These are phyloP conservation scores for Neonectria hederae DNA, from an alignment of 2,329 filamentous ascomycete genomes.

Conservation along the genomic window DNA sequence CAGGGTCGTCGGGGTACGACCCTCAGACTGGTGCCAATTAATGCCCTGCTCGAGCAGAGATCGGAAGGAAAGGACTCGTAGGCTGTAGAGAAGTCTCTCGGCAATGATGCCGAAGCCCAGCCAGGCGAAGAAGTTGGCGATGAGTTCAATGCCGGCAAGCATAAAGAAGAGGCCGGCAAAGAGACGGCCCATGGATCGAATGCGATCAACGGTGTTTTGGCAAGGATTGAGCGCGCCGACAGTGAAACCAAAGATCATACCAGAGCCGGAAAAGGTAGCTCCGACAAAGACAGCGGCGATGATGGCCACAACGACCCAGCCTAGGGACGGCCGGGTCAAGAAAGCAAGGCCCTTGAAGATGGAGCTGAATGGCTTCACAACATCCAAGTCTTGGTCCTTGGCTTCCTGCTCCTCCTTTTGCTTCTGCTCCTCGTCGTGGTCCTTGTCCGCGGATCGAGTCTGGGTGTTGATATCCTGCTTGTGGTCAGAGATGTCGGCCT, in stretches of 20 bases:
- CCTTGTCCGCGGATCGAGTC: slow-evolving; percentile 2
- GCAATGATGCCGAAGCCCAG: slow-evolving; percentile 59
- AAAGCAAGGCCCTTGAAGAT: slow-evolving; percentile 50
- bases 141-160: slow-evolving; percentile 56
- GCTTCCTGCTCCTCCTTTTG: slow-evolving; percentile 36
- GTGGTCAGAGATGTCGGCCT: slow-evolving; percentile 22
- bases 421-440: background rate
- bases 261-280: slow-evolving; percentile 61
- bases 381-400: slow-evolving; percentile 49
- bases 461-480: slow-evolving; percentile 11
- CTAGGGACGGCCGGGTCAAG: slow-evolving; percentile 51
- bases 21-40: slow-evolving; percentile 73
- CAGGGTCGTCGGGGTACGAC: slow-evolving; percentile 68
- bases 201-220: slow-evolving; percentile 48
- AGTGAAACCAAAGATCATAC: slow-evolving; percentile 58
- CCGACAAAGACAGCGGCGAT: slow-evolving; percentile 62
- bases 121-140: slow-evolving; percentile 66
- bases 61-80: slow-evolving; percentile 70
- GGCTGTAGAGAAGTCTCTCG: slow-evolving; percentile 70
- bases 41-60: slow-evolving; percentile 72
- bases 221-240: slow-evolving; percentile 58
- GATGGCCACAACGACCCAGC: slow-evolving; percentile 52
- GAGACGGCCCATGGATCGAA: slow-evolving; percentile 53
- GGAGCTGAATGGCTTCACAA: slow-evolving; percentile 49
- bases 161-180: slow-evolving; percentile 66